Evolutionary conservation across 169 alveolate species (phyloP).

Genomic region (Cryptosporidium felis): DNA sequence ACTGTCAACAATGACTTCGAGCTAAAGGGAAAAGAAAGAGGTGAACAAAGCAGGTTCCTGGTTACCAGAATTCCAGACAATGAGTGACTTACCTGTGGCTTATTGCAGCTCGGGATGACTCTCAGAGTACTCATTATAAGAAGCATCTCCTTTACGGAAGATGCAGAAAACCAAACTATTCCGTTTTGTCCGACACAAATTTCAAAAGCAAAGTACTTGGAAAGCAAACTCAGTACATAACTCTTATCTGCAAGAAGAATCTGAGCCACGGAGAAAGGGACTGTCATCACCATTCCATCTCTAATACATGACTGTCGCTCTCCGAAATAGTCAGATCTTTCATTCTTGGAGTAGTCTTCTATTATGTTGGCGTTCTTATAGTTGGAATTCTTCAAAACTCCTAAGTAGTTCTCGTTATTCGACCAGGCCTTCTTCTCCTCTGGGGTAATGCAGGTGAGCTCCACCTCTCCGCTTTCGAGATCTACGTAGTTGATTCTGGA

Average conservation of each 20-base stretch:
- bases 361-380: not conserved
- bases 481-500: slow-evolving; percentile 36
- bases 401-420: slow-evolving; percentile 59
- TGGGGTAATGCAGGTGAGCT: slow-evolving; percentile 59
- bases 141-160: slow-evolving; percentile 14
- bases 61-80: not conserved
- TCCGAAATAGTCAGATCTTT: not conserved
- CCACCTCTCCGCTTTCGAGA: slow-evolving; percentile 50
- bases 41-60: no score
- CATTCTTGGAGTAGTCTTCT: slow-evolving; percentile 1
- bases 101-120: slow-evolving; percentile 23
- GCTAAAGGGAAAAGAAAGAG: not conserved
- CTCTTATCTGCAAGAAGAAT: slow-evolving; percentile 57
- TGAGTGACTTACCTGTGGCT: slow-evolving; percentile 46
- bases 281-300: slow-evolving; percentile 44
- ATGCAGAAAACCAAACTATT: slow-evolving; percentile 51
- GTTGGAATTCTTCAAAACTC: slow-evolving; percentile 40
- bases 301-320: slow-evolving; percentile 24
- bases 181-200: slow-evolving; percentile 65
- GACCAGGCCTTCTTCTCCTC: slow-evolving; percentile 66
- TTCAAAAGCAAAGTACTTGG: slow-evolving; percentile 57
- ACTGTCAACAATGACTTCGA: slow-evolving; percentile 24
- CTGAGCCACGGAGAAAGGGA: slow-evolving; percentile 31
- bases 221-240: slow-evolving; percentile 8
- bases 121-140: slow-evolving; percentile 43